phyloP scores from a whole-genome alignment of 2,329 filamentous ascomycete species.

The Cordyceps fumosorosea region DNA sequence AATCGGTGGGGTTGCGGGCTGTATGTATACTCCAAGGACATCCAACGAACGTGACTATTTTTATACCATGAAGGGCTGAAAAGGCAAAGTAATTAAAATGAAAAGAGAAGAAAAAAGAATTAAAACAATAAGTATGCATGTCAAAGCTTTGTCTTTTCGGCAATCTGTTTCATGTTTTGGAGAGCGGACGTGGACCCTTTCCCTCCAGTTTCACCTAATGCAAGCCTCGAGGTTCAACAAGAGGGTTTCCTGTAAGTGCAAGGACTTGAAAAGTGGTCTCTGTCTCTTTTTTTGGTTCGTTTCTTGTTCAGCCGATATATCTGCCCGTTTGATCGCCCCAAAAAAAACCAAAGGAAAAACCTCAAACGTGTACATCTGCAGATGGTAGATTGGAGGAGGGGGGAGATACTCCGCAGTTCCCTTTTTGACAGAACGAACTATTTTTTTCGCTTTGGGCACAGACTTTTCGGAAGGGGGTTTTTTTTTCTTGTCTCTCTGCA shows the following conservation, averaged over 20 bases:
- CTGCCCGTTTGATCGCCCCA: background rate
- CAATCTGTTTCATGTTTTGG: constrained; percentile 3
- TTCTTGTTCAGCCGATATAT: background rate
- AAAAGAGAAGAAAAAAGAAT: background rate
- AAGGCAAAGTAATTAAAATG: no score
- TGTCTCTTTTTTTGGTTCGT: background rate
- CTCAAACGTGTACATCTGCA: background rate
- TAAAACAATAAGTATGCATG: background rate
- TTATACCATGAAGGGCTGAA: no score
- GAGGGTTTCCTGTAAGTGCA: background rate
- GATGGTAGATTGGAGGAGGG: background rate
- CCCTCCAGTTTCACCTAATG: background rate
- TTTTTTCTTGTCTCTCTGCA: background rate
- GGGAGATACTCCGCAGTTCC: background rate
- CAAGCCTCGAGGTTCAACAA: background rate
- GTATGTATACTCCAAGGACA: no score
- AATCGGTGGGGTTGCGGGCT: no score
- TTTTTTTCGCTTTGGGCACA: background rate
- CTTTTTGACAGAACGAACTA: constrained; percentile 5
- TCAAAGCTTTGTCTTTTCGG: background rate
- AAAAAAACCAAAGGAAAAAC: background rate
- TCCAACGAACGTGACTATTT: no score
- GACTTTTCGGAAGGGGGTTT: background rate
- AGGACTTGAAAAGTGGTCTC: background rate
- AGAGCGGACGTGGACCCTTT: background rate